phyloP scores from a whole-genome alignment of 345 rosid species.

The Capsella bursapastoris region DNA sequence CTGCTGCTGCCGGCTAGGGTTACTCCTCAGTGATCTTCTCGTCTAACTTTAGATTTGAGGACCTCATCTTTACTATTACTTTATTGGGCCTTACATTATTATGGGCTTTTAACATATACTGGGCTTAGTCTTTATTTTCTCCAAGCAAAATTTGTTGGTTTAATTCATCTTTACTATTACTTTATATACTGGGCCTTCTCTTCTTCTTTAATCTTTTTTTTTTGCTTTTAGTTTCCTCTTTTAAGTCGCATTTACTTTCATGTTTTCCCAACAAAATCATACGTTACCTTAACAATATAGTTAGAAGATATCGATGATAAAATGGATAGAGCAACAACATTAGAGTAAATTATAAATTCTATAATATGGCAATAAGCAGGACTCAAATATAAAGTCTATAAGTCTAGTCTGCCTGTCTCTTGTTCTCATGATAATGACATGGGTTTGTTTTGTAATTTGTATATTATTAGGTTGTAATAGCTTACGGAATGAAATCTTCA shows the following conservation, averaged over 20 bases:
- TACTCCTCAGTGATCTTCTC: neutral
- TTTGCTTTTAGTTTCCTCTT: neutral
- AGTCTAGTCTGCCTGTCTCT: too few species aligned
- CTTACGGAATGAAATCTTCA: too few species aligned
- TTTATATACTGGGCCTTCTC: too few species aligned
- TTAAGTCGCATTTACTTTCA: too few species aligned
- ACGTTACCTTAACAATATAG: neutral
- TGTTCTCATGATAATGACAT: too few species aligned
- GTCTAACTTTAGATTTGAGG: neutral
- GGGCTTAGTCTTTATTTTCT: neutral
- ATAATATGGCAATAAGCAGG: too few species aligned
- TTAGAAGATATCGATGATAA: neutral
- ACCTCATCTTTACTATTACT: neutral
- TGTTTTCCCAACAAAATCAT: neutral
- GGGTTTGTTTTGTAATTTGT: too few species aligned
- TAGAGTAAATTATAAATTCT: neutral
- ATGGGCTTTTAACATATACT: neutral
- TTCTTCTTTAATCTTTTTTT: too few species aligned
- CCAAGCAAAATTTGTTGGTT: too few species aligned
- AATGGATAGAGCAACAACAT: neutral
- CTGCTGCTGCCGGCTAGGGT: conserved; percentile 1
- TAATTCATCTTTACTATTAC: too few species aligned
- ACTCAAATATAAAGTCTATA: too few species aligned
- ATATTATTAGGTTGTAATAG: too few species aligned
- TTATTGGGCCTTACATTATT: neutral